Conservation (phyloP, 306 rosid genomes). For the Acacia crassicarpa region DNA sequence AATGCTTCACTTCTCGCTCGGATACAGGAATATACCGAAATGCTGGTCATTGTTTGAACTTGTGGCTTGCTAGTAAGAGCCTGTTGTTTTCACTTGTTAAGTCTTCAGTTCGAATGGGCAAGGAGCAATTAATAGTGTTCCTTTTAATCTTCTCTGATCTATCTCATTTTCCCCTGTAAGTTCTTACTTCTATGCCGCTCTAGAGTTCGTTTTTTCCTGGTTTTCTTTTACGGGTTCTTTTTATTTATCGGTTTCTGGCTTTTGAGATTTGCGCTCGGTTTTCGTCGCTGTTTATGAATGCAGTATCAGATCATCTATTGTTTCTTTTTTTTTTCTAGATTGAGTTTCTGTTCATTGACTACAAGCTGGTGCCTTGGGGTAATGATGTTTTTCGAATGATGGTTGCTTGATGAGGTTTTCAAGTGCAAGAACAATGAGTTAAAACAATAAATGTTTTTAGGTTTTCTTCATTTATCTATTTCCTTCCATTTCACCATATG, state of each 20-base stretch:
- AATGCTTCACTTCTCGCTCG: constrained; percentile 13
- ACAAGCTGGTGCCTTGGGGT: background rate
- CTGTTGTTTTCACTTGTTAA: constrained; percentile 25
- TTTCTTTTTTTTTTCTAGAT: constrained; percentile 15
- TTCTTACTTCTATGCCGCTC: background rate
- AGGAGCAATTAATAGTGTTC: background rate
- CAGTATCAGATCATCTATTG: background rate
- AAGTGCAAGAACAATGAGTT: background rate
- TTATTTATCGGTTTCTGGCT: constrained; percentile 9
- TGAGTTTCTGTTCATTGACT: constrained; percentile 7
- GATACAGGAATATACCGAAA: constrained; percentile 18
- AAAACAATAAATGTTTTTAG: background rate
- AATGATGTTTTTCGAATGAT: background rate
- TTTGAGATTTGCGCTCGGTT: constrained; percentile 28
- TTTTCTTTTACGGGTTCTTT: constrained; percentile 31
- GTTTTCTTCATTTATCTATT: background rate
- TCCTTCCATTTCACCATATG: background rate
- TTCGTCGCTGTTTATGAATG: constrained; percentile 10
- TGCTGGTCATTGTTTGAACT: constrained; percentile 7
- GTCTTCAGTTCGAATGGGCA: background rate
- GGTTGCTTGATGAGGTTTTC: background rate
- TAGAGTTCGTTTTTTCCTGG: constrained; percentile 17
- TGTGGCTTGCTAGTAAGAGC: background rate
- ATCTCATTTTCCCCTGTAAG: constrained; percentile 38
- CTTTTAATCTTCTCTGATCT: background rate